A percentile compares a stretch with the other conserved stretches of the same genome.
These are phyloP conservation scores for Elongisporangium prolatum DNA, from an alignment of 352 stramenopile genomes.

Conservation along the genomic window DNA sequence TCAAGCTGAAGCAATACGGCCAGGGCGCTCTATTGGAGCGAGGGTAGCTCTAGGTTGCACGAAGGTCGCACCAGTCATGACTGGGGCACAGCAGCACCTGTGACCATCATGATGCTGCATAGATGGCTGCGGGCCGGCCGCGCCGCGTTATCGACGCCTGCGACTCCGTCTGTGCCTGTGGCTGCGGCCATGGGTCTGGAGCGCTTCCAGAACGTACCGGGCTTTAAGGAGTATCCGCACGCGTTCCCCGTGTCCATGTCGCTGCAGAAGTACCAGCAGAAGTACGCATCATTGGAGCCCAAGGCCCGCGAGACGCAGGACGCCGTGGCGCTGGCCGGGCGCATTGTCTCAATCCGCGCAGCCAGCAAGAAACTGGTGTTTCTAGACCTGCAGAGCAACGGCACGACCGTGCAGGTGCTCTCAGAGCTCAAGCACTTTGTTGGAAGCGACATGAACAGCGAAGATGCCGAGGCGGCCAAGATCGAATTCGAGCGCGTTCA, in stretches of 20 bases:
- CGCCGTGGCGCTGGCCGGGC: conserved; percentile 53
- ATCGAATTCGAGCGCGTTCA: conserved; percentile 57
- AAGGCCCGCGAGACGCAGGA: conserved; percentile 57
- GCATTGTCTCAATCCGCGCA: conserved; percentile 70
- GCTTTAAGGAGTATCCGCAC: conserved; percentile 61
- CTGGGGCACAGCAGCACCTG: too few species aligned
- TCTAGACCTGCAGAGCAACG: conserved; percentile 65
- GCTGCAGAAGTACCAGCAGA: conserved; percentile 48
- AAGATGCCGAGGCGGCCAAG: conserved; percentile 28
- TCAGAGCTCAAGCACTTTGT: conserved; percentile 74
- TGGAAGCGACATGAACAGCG: conserved; percentile 12
- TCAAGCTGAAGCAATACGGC: too few species aligned
- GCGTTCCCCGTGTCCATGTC: conserved; percentile 65
- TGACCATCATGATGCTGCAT: too few species aligned
- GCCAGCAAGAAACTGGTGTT: conserved; percentile 85
- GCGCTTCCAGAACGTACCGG: conserved; percentile 46
- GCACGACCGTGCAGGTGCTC: conserved; percentile 65
- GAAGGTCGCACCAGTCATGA: too few species aligned
- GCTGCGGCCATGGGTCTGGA: conserved; percentile 34
- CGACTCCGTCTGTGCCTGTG: conserved; percentile 1
- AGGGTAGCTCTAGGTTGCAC: too few species aligned
- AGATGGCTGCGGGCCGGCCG: too few species aligned
- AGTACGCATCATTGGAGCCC: conserved; percentile 43
- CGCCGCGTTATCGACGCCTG: conserved; percentile 34
- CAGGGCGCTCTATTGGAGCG: too few species aligned